Conservation (phyloP, 345 rosid genomes). For the Pugionium dolabratum region DNA sequence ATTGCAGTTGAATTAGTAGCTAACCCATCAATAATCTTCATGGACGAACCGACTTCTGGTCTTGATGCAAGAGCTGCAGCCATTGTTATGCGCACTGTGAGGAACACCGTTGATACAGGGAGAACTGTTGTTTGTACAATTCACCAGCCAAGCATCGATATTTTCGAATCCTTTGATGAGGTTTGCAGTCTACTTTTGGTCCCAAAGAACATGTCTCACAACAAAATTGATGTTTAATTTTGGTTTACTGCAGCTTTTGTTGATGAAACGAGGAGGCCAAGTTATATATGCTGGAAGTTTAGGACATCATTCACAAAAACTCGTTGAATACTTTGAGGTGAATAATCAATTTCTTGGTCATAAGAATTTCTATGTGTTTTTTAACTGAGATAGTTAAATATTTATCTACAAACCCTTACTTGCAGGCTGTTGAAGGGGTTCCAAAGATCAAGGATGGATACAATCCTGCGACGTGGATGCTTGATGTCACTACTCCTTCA, state of each 20-base stretch:
- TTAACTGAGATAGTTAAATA: no score
- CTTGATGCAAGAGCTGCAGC: slow-evolving; percentile 66
- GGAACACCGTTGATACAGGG: slow-evolving; percentile 32
- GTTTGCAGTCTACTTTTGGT: slow-evolving; percentile 38
- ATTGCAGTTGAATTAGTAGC: slow-evolving; percentile 96
- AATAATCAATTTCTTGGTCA: slow-evolving; percentile 4
- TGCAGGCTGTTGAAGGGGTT: slow-evolving; percentile 73
- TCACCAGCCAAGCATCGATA: slow-evolving; percentile 52
- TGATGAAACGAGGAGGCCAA: slow-evolving; percentile 96
- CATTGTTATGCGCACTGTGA: slow-evolving; percentile 91
- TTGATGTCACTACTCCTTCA: slow-evolving; percentile 64
- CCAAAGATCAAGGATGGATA: slow-evolving; percentile 64
- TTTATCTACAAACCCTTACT: slow-evolving; percentile 8
- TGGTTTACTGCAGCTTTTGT: slow-evolving; percentile 53
- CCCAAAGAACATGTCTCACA: background rate
- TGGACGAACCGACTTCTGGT: no score
- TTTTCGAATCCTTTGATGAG: slow-evolving; percentile 93
- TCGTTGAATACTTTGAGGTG: slow-evolving; percentile 86
- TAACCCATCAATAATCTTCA: slow-evolving; percentile 21
- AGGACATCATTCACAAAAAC: slow-evolving; percentile 76
- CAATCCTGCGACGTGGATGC: slow-evolving; percentile 99
- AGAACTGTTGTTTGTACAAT: no score
- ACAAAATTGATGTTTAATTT: background rate
- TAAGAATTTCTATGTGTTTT: background rate
- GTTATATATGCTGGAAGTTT: slow-evolving; percentile 82